Base-by-base conservation (phyloP, 1,284 basidiomycete genomes). In the Cutaneotrichosporon dermatis region DNA sequence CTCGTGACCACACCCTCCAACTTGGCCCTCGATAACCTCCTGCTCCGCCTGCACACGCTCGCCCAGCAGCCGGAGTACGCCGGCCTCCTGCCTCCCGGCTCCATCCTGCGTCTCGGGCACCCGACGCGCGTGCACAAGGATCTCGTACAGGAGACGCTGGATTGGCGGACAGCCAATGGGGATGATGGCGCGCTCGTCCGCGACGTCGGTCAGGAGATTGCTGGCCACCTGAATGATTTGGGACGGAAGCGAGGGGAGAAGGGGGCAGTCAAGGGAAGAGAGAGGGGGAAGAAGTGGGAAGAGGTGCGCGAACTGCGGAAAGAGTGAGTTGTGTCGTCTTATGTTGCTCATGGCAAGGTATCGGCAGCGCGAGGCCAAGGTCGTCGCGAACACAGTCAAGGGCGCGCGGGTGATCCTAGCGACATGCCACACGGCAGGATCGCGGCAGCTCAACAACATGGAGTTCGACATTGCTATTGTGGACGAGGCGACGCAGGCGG, bases 401-500 rank as follows among this genome's bases (percentile, higher is more conserved):
- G 84, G 88, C 40, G 89, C 92, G 0, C 87, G 90, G 77, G 83
- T 97, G 43, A 89, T 98, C 0, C 79, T 98, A 10, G 87, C 92
- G 0, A 98, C 95, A 1, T 97, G 93, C 66, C 94, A 98, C 78
- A 89, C 90, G 4, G 85, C 92, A 2, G 93, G 93, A 1, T 86
- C 88, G 4, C 79, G 87, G 39, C 90, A 92, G 67, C 78, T 95
- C 8, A 83, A 83, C 43, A 85, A 87, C 61, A 82, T 87, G 61
- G 76, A 82, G 3, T 99, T 97, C 68, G 95, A 98, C 73, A 87
- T 92, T 0, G 86, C 93, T 7, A 88, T 98, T 45, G 92, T 99
- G 44, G 95, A 98, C 67, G 95, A 98, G 79, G 92, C 92, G 0
- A 97, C 94, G 0, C 95, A 98, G 76, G 94, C 92, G 3, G 75